A percentile compares a stretch with the other conserved stretches of the same genome.
Conservation (phyloP, 148 eudicot species). For the Heliamphora exappendiculata region DNA sequence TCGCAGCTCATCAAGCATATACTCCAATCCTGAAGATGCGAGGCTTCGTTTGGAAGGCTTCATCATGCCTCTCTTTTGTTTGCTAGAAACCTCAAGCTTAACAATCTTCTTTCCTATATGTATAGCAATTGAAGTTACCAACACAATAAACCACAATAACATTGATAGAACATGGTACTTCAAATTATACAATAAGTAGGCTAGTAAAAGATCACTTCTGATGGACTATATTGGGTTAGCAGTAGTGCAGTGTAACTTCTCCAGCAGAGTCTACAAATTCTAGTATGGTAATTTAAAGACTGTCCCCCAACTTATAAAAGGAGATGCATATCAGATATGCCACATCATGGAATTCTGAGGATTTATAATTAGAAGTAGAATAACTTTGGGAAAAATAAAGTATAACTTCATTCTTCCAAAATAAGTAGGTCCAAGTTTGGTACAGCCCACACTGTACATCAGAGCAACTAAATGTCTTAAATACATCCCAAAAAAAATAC, state of each 20-base stretch:
- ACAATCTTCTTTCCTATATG: conserved; percentile 60
- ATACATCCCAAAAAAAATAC: too few species aligned
- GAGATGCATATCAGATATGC: too few species aligned
- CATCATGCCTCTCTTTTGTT: conserved; percentile 27
- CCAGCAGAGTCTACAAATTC: not conserved
- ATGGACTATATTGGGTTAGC: not conserved
- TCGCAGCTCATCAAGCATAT: conserved; percentile 70
- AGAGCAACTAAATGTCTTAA: too few species aligned
- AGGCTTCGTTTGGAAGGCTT: conserved; percentile 51
- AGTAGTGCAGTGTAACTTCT: not conserved
- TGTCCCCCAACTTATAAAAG: too few species aligned
- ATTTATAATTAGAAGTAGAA: too few species aligned
- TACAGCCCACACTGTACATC: too few species aligned
- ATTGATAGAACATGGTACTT: not conserved
- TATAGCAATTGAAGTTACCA: not conserved
- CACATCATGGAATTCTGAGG: too few species aligned
- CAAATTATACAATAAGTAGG: too few species aligned
- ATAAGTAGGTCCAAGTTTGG: too few species aligned
- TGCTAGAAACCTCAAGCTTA: conserved; percentile 50
- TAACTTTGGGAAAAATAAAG: too few species aligned
- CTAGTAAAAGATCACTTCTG: not conserved
- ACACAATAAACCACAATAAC: not conserved
- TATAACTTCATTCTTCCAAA: too few species aligned
- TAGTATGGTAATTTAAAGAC: not conserved
- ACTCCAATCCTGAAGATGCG: conserved; percentile 48